phyloP scores from a whole-genome alignment of 108 stramenopile species.

The Nitzschia sp. region DNA sequence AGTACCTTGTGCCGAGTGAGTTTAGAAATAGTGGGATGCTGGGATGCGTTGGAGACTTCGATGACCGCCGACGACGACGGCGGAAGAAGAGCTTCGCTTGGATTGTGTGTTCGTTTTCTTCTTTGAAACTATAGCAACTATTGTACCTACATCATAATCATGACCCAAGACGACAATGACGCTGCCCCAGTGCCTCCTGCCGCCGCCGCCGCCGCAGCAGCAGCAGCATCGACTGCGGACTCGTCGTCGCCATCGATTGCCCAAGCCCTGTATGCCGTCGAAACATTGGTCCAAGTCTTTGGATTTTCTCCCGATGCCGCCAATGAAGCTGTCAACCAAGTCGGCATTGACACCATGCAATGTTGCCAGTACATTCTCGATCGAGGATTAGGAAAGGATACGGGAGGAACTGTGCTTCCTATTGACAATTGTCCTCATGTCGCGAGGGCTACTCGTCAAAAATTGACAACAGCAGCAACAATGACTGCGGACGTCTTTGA shows the following conservation, averaged over 20 bases:
- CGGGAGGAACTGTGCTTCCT: conserved; percentile 69
- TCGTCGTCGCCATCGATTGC: conserved; percentile 20
- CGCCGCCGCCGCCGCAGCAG: not conserved
- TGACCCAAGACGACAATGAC: not conserved
- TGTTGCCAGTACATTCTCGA: conserved; percentile 81
- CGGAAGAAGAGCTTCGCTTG: too few relatives aligned
- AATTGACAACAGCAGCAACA: conserved; percentile 5
- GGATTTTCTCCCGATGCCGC: conserved; percentile 26
- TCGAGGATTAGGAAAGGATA: conserved; percentile 45
- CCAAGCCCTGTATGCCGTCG: conserved; percentile 22
- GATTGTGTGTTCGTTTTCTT: too few relatives aligned
- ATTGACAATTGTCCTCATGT: conserved; percentile 77
- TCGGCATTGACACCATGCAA: conserved; percentile 33
- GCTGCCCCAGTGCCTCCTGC: not conserved
- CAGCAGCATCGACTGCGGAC: not conserved
- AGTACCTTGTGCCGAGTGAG: conserved; percentile 73
- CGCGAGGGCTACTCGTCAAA: too few relatives aligned
- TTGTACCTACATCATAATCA: too few relatives aligned
- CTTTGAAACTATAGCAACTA: too few relatives aligned
- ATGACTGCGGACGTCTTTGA: not conserved
- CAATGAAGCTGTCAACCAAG: conserved; percentile 22
- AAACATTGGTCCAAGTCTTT: conserved; percentile 24
- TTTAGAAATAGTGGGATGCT: too few relatives aligned
- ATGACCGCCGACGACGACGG: too few relatives aligned
- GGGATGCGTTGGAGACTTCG: too few relatives aligned